Base-by-base conservation (phyloP, 371 early-diverging fungal genomes). In the Actinomortierella ambigua region DNA sequence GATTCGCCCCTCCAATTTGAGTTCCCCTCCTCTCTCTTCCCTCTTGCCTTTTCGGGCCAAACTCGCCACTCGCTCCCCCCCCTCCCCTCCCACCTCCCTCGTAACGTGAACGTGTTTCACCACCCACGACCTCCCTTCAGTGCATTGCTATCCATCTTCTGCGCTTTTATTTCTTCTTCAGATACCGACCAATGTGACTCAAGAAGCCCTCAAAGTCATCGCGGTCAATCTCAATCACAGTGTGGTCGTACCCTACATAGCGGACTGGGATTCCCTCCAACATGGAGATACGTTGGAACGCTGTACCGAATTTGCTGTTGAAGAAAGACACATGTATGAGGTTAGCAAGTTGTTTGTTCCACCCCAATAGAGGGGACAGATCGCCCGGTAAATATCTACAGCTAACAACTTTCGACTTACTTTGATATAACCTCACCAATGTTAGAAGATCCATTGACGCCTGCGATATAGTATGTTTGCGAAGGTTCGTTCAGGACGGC, bases 381-480 rank as follows among this genome's bases (percentile, higher is more conserved):
- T n/a, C n/a, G n/a, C n/a, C n/a, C n/a, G n/a, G n/a, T n/a, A n/a
- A n/a, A n/a, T n/a, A n/a, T n/a, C n/a, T n/a, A n/a, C n/a, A n/a
- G n/a, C n/a, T n/a, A n/a, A n/a, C n/a, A n/a, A n/a, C n/a, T 17
- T 23, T 14, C 14, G 2, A 63, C 85, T 83, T 84, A 88, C 88
- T 90, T 88, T 81, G 84, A 85, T 18, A 83, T 77, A 13, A 81
- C 79, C 56, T 86, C 86, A 18, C 90, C 88, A 59, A 86, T 82
- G 24, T 77, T 75, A 17, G 83, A 76, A 28, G 84, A 81, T n/a
- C 83, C 84, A 9, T 87, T 79, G 2, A 77, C 76, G 1, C 89
- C 93, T n/a, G 92, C 66, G 17, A 94, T 88, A 11, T 94, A 63
- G 67, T 85, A 90, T 0, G 83, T 76, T 27, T 85, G 82, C 5